Evolutionary conservation across 176 grass and related monocot genomes (phyloP).

Genomic region (Avena atlantica): DNA sequence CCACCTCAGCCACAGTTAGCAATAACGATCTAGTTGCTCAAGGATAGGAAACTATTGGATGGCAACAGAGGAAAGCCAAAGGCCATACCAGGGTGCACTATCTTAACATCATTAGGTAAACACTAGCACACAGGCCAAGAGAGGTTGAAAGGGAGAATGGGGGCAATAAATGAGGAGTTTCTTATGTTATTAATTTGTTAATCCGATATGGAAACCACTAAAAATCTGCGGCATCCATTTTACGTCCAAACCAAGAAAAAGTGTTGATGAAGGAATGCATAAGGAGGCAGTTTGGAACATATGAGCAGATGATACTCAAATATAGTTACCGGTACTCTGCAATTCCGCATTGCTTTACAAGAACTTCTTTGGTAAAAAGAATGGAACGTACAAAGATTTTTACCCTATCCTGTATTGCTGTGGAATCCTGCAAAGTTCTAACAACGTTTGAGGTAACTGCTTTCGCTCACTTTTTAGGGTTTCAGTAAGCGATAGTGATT

Average conservation of each 20-base stretch:
- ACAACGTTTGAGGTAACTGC: slow-evolving; percentile 63
- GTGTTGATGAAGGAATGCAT: not conserved
- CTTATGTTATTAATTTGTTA: not conserved
- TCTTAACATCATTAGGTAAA: slow-evolving; percentile 24
- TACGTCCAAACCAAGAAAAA: slow-evolving; percentile 27
- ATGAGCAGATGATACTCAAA: slow-evolving; percentile 32
- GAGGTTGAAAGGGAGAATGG: not conserved
- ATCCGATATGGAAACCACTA: slow-evolving; percentile 8
- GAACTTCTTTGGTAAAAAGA: slow-evolving; percentile 54
- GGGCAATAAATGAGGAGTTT: not conserved
- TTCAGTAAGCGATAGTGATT: slow-evolving; percentile 35
- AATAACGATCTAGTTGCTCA: slow-evolving; percentile 3
- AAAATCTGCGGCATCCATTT: slow-evolving; percentile 14
- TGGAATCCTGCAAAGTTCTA: slow-evolving; percentile 65
- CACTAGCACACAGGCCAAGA: not conserved
- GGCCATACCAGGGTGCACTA: not conserved
- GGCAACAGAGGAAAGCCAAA: not conserved
- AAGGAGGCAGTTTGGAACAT: slow-evolving; percentile 12
- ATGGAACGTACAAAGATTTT: slow-evolving; percentile 63
- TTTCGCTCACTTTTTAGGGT: slow-evolving; percentile 45
- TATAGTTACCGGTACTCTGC: slow-evolving; percentile 24
- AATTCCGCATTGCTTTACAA: slow-evolving; percentile 53
- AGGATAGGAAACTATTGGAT: slow-evolving; percentile 11
- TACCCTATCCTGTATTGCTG: slow-evolving; percentile 64
- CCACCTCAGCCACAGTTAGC: not conserved